Percentiles rank a stretch among this genome's conserved stretches.
These are phyloP conservation scores for Conticribra guillardii DNA, from an alignment of 108 stramenopile species.

Conservation along the genomic window DNA sequence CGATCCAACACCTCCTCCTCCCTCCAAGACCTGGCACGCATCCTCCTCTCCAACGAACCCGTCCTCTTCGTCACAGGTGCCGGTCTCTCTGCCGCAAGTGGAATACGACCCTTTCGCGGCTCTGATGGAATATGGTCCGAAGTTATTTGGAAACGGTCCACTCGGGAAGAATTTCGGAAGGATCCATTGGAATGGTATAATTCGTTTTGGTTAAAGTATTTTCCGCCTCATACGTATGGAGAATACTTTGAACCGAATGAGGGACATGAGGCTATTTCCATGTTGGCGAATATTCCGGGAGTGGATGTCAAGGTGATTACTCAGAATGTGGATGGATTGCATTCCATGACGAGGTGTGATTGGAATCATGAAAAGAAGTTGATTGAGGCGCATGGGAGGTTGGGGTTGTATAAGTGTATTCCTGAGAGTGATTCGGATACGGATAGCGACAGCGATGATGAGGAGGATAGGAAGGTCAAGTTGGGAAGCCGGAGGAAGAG, in stretches of 20 bases:
- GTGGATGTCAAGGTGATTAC: conserved; percentile 49
- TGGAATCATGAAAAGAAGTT: conserved; percentile 18
- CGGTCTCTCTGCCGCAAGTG: conserved; percentile 84
- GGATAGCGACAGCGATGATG: conserved; percentile 61
- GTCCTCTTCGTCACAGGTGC: conserved; percentile 87
- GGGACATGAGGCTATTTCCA: conserved; percentile 75
- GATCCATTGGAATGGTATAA: conserved; percentile 84
- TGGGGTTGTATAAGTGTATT: conserved; percentile 77
- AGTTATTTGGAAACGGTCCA: conserved; percentile 69
- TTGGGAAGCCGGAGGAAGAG: conserved; percentile 64
- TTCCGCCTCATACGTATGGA: conserved; percentile 25
- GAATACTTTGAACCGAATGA: conserved; percentile 65
- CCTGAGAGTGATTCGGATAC: conserved; percentile 71
- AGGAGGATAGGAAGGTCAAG: conserved; percentile 65
- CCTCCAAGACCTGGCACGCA: conserved; percentile 49
- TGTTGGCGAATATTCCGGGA: conserved; percentile 40
- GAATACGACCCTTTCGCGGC: conserved; percentile 90
- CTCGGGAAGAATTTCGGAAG: conserved; percentile 71
- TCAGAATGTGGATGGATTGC: conserved; percentile 83
- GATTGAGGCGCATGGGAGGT: conserved; percentile 73
- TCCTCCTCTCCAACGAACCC: conserved; percentile 46
- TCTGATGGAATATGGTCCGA: conserved; percentile 74
- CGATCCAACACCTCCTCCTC: conserved; percentile 35
- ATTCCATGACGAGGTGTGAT: conserved; percentile 37
- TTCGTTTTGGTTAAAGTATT: conserved; percentile 71